Evolutionary conservation across 768 basidiomycete species (phyloP).

Genomic region (Rhodotorula diobovata): DNA sequence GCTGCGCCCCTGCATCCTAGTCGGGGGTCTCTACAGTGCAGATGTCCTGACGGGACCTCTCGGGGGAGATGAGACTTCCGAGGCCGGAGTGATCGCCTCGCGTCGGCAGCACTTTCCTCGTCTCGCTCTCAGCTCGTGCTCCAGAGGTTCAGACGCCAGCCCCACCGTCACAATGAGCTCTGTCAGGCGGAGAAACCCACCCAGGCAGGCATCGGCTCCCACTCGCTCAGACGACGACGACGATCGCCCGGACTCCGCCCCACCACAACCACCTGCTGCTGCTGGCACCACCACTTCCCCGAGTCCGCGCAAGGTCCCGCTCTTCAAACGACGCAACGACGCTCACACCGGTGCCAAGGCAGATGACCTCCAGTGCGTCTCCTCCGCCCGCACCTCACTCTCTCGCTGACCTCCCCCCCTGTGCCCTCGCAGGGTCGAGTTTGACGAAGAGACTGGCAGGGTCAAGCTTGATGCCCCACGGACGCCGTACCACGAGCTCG

Average conservation of each 20-base stretch:
- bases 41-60: no score
- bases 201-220: no score
- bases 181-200: not conserved
- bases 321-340: not conserved
- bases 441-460: slow-evolving; percentile 25
- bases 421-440: not conserved
- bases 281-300: not conserved
- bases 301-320: slow-evolving; percentile 1
- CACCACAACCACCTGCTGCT: not conserved
- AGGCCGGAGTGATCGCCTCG: not conserved
- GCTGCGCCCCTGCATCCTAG: not conserved
- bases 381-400: not conserved
- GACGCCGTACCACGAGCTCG: slow-evolving; percentile 38
- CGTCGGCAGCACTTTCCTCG: no score
- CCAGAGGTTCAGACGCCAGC: no score
- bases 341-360: no score
- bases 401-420: no score
- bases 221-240: not conserved
- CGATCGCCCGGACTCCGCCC: no score
- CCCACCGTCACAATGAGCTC: not conserved
- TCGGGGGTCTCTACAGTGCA: not conserved
- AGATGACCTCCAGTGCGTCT: not conserved
- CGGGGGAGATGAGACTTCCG: not conserved
- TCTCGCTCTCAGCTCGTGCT: not conserved
- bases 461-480: slow-evolving; percentile 23